Evolutionary conservation across 2,329 filamentous ascomycete species (phyloP).

Genomic region (Arthrinium puccinioides): DNA sequence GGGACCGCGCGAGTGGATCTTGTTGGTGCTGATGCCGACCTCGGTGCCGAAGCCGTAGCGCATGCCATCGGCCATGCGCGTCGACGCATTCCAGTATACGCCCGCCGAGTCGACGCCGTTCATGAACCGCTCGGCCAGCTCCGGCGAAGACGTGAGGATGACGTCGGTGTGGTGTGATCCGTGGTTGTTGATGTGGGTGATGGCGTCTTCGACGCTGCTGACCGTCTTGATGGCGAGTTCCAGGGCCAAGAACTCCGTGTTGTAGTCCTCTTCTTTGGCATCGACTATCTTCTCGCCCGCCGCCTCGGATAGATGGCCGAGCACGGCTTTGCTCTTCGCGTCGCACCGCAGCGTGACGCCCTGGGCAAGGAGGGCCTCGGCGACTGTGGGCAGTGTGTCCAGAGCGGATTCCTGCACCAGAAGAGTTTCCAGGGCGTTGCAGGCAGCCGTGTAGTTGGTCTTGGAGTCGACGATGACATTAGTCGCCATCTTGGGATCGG

Average conservation of each 20-base stretch:
- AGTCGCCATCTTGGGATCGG: slow-evolving; percentile 63
- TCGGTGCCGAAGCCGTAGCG: slow-evolving; percentile 96
- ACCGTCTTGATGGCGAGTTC: slow-evolving; percentile 80
- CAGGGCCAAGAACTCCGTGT: slow-evolving; percentile 84
- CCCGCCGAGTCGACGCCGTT: slow-evolving; percentile 79
- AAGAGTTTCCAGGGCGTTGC: slow-evolving; percentile 89
- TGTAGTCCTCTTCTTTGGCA: slow-evolving; percentile 64
- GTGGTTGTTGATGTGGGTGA: slow-evolving; percentile 85
- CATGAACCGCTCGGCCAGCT: slow-evolving; percentile 75
- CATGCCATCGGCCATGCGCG: slow-evolving; percentile 92
- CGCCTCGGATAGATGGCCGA: slow-evolving; percentile 32
- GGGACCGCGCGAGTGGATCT: slow-evolving; percentile 89
- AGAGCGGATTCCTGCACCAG: slow-evolving; percentile 72
- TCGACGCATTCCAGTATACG: slow-evolving; percentile 96
- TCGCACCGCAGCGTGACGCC: slow-evolving; percentile 85
- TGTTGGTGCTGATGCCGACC: slow-evolving; percentile 97
- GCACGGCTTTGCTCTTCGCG: slow-evolving; percentile 53
- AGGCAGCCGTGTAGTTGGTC: slow-evolving; percentile 88
- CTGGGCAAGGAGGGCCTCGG: slow-evolving; percentile 64
- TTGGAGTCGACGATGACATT: slow-evolving; percentile 86
- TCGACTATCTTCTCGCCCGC: slow-evolving; percentile 42
- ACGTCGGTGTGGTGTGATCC: slow-evolving; percentile 91
- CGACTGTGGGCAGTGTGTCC: slow-evolving; percentile 58
- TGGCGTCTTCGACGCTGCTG: slow-evolving; percentile 58
- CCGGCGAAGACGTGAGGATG: slow-evolving; percentile 67